Percentiles rank a stretch among this genome's conserved stretches.
These are phyloP conservation scores for Cucurbita argyrosperma DNA, from an alignment of 306 rosid genomes.

Conservation along the genomic window DNA sequence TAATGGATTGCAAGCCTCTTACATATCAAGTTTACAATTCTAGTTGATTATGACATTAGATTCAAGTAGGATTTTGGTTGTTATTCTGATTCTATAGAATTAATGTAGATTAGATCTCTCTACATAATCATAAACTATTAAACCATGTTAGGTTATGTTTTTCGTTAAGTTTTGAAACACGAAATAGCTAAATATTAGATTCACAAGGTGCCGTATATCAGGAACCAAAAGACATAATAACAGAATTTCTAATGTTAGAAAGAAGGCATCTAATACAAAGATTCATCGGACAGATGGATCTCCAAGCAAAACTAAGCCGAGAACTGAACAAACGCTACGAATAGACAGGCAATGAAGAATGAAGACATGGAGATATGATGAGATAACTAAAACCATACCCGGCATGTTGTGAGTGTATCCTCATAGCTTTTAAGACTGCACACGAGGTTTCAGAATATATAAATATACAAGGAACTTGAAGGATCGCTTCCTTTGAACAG, in stretches of 20 bases:
- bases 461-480: slow-evolving; percentile 4
- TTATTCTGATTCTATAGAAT: neutral
- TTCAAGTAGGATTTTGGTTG: neutral
- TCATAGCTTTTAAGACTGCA: slow-evolving; percentile 68
- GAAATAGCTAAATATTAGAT: neutral
- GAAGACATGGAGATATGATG: neutral
- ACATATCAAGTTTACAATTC: neutral
- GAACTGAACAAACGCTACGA: neutral
- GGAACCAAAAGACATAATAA: neutral
- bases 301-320: neutral
- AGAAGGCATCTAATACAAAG: neutral
- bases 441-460: slow-evolving; percentile 3
- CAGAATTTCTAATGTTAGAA: neutral
- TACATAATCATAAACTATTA: neutral
- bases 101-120: neutral
- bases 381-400: slow-evolving; percentile 28
- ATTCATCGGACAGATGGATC: neutral
- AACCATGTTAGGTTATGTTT: neutral
- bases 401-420: slow-evolving; percentile 54
- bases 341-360: neutral
- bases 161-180: neutral
- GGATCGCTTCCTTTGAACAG: neutral
- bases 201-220: neutral
- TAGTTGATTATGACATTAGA: neutral
- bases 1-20: neutral